Evolutionary conservation across 345 rosid species (phyloP).

Genomic region (Salix purpurea): DNA sequence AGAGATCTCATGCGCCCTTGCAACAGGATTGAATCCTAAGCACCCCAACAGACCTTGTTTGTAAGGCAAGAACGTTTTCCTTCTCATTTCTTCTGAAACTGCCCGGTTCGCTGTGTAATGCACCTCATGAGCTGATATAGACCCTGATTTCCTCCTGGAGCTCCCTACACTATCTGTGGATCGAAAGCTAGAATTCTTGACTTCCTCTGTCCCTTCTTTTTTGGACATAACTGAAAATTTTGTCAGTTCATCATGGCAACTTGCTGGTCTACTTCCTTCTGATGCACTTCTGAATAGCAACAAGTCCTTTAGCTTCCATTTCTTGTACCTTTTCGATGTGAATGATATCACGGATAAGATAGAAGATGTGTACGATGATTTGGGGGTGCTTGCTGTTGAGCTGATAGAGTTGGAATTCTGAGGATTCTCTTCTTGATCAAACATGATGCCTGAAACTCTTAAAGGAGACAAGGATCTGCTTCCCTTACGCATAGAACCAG

Average conservation of each 20-base stretch:
- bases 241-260: slow-evolving; percentile 36
- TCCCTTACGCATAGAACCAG: slow-evolving; percentile 42
- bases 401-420: slow-evolving; percentile 23
- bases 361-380: slow-evolving; percentile 41
- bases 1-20: slow-evolving; percentile 54
- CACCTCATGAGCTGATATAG: slow-evolving; percentile 72
- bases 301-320: slow-evolving; percentile 85
- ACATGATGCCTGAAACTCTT: slow-evolving; percentile 59
- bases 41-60: slow-evolving; percentile 86
- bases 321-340: slow-evolving; percentile 40
- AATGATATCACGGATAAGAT: slow-evolving; percentile 64
- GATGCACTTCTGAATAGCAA: slow-evolving; percentile 84
- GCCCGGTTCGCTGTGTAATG: slow-evolving; percentile 88
- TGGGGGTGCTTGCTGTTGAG: slow-evolving; percentile 21
- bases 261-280: slow-evolving; percentile 71
- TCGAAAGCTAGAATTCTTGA: slow-evolving; percentile 51
- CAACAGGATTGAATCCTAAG: slow-evolving; percentile 67
- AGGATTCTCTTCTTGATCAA: slow-evolving; percentile 37
- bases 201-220: slow-evolving; percentile 45
- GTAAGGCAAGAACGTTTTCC: slow-evolving; percentile 85
- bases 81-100: slow-evolving; percentile 79
- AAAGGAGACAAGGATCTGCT: slow-evolving; percentile 76
- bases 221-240: slow-evolving; percentile 47
- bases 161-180: slow-evolving; percentile 56
- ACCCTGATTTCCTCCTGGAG: slow-evolving; percentile 38